Evolutionary conservation across 2,329 filamentous ascomycete genomes (phyloP).

Genomic region (Exophiala oligosperma): DNA sequence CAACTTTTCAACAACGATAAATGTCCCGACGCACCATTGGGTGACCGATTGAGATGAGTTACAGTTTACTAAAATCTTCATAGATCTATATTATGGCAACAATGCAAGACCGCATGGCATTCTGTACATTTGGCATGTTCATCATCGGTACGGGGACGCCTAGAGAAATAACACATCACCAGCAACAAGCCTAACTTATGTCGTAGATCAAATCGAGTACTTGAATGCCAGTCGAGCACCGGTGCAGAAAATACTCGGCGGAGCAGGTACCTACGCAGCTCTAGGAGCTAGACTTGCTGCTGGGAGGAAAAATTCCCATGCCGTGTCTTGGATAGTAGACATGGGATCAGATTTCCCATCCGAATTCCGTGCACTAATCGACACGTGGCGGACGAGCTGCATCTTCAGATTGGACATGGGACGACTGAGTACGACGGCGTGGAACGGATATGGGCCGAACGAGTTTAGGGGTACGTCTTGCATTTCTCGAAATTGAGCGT

Average conservation of each 20-base stretch:
- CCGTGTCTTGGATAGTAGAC: slow-evolving; percentile 89
- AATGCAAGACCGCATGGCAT: slow-evolving; percentile 30
- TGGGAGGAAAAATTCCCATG: slow-evolving; percentile 62
- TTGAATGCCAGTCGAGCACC: slow-evolving; percentile 63
- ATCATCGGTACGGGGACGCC: slow-evolving; percentile 53
- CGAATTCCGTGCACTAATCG: slow-evolving; percentile 62
- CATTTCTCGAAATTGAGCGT: slow-evolving; percentile 8
- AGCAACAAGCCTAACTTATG: not conserved
- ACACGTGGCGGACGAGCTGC: slow-evolving; percentile 73
- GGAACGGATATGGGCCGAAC: slow-evolving; percentile 81
- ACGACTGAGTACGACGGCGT: slow-evolving; percentile 81
- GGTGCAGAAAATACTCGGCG: slow-evolving; percentile 77
- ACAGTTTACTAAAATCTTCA: not conserved
- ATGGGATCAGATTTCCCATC: slow-evolving; percentile 82
- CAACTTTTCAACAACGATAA: too few species aligned
- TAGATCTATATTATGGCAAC: not conserved
- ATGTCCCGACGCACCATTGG: too few species aligned
- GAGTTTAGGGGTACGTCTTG: slow-evolving; percentile 57
- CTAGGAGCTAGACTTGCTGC: slow-evolving; percentile 88
- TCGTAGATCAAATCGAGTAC: slow-evolving; percentile 80
- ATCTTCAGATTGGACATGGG: slow-evolving; percentile 65
- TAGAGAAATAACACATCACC: too few species aligned
- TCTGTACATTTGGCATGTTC: slow-evolving; percentile 64
- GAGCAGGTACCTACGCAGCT: slow-evolving; percentile 82
- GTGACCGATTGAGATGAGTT: not conserved